A percentile compares a stretch with the other conserved stretches of the same genome.
These are phyloP conservation scores for Podospora australis DNA, from an alignment of 495 filamentous ascomycete species.

Conservation along the genomic window DNA sequence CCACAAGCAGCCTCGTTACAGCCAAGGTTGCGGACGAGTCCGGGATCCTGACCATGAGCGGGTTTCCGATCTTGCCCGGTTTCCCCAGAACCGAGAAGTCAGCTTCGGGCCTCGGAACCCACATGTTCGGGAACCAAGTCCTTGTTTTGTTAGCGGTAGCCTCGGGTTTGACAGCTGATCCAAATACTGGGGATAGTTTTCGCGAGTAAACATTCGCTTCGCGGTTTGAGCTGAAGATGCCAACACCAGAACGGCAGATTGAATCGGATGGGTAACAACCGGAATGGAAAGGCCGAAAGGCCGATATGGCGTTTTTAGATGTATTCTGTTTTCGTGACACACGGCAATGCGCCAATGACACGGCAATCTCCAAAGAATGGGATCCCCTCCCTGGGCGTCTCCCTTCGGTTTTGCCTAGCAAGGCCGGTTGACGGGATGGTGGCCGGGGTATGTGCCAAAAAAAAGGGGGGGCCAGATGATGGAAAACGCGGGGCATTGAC, in stretches of 20 bases:
- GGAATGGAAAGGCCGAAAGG: background rate
- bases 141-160: no score
- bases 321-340: background rate
- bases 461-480: no score
- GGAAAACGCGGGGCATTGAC: background rate
- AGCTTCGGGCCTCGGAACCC: constrained; percentile 25
- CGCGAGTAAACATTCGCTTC: no score
- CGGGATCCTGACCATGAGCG: constrained; percentile 6
- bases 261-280: no score
- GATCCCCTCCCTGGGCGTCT: background rate
- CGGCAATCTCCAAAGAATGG: background rate
- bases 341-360: background rate
- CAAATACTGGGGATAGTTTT: no score
- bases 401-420: no score
- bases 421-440: background rate
- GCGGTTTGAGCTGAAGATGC: no score
- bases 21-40: constrained; percentile 4
- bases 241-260: no score
- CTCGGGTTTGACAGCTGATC: no score
- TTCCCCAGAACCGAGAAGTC: constrained; percentile 11
- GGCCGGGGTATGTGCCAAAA: no score
- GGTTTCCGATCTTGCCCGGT: constrained; percentile 21
- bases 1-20: no score
- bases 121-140: constrained; percentile 13
- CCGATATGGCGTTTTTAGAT: background rate